Percentiles rank a stretch among this genome's conserved stretches.
These are phyloP conservation scores for Avena sativa DNA, from an alignment of 176 grass and related monocot species.

Conservation along the genomic window DNA sequence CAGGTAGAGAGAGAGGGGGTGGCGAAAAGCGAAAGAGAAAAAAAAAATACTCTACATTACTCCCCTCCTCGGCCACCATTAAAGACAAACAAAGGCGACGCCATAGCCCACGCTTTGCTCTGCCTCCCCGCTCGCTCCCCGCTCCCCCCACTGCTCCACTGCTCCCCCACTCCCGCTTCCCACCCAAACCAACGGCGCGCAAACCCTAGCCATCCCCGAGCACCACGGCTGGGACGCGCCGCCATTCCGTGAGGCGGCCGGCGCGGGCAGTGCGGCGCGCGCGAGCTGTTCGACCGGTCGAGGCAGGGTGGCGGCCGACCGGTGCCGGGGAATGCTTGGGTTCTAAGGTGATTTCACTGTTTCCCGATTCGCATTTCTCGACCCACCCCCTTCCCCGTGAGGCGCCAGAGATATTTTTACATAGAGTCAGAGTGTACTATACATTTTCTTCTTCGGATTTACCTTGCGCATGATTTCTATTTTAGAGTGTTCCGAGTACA, in stretches of 20 bases:
- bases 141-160: neutral
- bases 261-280: no score
- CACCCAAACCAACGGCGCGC: neutral
- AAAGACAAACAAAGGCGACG: constrained; percentile 46
- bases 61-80: constrained; percentile 49
- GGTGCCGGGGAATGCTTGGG: constrained; percentile 20
- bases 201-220: constrained; percentile 49
- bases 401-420: no score
- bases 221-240: neutral
- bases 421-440: no score
- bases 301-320: neutral
- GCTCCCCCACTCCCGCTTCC: neutral
- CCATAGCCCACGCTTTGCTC: constrained; percentile 42
- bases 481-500: neutral
- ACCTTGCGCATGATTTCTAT: neutral
- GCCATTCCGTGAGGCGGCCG: constrained; percentile 2
- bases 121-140: neutral
- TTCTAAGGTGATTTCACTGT: neutral
- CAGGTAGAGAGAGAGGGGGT: neutral
- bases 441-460: neutral
- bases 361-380: neutral
- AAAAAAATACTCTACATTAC: neutral
- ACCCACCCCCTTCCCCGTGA: neutral
- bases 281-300: neutral
- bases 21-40: constrained; percentile 38